These are phyloP conservation scores for Xylaria grammica DNA, from an alignment of 495 filamentous ascomycete species.

Conservation along the genomic window DNA sequence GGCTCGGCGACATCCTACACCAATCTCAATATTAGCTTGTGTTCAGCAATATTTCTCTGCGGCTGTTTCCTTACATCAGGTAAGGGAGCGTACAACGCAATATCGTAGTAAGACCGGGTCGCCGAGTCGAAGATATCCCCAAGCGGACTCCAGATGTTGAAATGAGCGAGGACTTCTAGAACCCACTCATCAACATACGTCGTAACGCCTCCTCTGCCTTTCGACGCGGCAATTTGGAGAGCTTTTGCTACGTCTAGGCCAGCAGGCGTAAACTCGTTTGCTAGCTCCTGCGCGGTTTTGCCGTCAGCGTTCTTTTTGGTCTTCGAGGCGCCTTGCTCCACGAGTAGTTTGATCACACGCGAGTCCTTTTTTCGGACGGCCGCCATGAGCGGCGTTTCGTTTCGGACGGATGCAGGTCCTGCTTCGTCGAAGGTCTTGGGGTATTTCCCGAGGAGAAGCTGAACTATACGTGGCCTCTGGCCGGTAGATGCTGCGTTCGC, in stretches of 20 bases:
- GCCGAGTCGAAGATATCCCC: constrained; percentile 12
- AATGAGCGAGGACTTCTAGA: constrained; percentile 6
- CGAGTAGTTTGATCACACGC: constrained; percentile 16
- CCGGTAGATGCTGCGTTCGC: constrained; percentile 14
- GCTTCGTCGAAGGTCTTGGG: constrained; percentile 10
- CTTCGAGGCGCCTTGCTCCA: constrained; percentile 14
- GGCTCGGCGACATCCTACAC: constrained; percentile 4
- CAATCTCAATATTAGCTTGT: not conserved
- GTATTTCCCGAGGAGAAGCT: constrained; percentile 21
- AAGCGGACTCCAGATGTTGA: constrained; percentile 15
- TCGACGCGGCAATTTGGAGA: constrained; percentile 9
- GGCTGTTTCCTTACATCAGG: constrained; percentile 1
- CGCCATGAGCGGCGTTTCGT: constrained; percentile 14
- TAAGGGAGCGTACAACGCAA: constrained; percentile 1
- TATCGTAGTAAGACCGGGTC: constrained; percentile 12
- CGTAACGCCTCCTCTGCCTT: constrained; percentile 8
- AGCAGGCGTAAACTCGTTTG: constrained; percentile 7
- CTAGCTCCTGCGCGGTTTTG: constrained; percentile 13
- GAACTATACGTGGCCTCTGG: constrained; percentile 18
- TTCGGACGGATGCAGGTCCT: constrained; percentile 1
- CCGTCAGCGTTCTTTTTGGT: constrained; percentile 8
- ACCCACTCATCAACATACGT: constrained; percentile 18
- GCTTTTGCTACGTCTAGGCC: constrained; percentile 4
- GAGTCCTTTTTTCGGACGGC: constrained; percentile 9
- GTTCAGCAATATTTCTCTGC: not conserved